Conservation (phyloP, 495 filamentous ascomycete species). For the Tuber aestivum region DNA sequence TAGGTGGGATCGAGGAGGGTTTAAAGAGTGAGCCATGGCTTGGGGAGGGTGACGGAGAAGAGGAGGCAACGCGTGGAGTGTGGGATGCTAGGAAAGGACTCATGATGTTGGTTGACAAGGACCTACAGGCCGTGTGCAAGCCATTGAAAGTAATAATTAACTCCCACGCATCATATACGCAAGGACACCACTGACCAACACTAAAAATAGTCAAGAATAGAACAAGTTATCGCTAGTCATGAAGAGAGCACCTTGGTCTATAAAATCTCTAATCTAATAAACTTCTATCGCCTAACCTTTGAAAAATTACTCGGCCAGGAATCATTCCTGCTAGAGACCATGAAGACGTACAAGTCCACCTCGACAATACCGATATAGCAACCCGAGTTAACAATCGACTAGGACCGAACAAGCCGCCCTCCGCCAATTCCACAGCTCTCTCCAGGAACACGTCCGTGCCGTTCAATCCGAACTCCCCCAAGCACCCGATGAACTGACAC, state of each 20-base stretch:
- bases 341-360: slow-evolving; percentile 44
- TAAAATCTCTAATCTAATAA: slow-evolving; percentile 78
- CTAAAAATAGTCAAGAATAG: slow-evolving; percentile 52
- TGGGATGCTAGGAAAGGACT: slow-evolving; percentile 82
- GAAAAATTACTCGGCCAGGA: slow-evolving; percentile 65
- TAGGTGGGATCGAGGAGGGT: slow-evolving; percentile 67
- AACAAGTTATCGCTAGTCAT: slow-evolving; percentile 85
- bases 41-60: slow-evolving; percentile 49
- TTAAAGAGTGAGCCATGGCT: slow-evolving; percentile 84
- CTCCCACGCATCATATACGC: neutral
- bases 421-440: slow-evolving; percentile 70
- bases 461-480: slow-evolving; percentile 63
- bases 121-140: slow-evolving; percentile 51
- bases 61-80: slow-evolving; percentile 47
- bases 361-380: neutral
- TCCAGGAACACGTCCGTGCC: slow-evolving; percentile 67
- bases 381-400: slow-evolving; percentile 4
- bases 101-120: slow-evolving; percentile 80
- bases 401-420: slow-evolving; percentile 70
- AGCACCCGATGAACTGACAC: slow-evolving; percentile 63
- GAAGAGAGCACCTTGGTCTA: slow-evolving; percentile 85
- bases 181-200: neutral
- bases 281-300: slow-evolving; percentile 85
- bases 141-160: slow-evolving; percentile 31
- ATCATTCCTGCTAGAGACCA: slow-evolving; percentile 63